Base-by-base conservation (phyloP, 129 eudicot genomes). In the Arctium lappa region DNA sequence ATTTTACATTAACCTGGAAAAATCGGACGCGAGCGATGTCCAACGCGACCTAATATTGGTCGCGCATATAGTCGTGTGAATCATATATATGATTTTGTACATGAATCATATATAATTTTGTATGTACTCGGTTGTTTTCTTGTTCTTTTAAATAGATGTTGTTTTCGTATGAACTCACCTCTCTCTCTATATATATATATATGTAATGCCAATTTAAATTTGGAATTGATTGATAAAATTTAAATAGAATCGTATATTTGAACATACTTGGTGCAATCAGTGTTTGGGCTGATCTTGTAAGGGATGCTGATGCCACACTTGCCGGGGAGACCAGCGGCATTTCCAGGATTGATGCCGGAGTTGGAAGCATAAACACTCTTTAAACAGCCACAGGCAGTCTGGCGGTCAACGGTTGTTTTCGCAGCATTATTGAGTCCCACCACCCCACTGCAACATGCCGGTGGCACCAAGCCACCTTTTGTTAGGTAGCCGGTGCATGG, bases 371-470 rank as follows among this genome's bases (percentile, higher is more conserved):
- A 5, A 8, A 27, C 36, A 36, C 13, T 13, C 79, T 90, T 88
- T n/a, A 90, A 44, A 80, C 93, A 90, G n/a, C 3, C 32, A 36
- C 93, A 90, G 0, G 85, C 83, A n/a, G 81, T 11, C 68, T 79
- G 71, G n/a, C 81, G 82, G 33, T 88, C 87, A 5, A 76, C 72
- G 22, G 89, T 34, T 37, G 89, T 73, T 22, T 9, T 22, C 9
- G 91, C 91, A 30, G 72, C 53, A 48, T 8, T 3, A 56, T 79
- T 79, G 2, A 90, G 86, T 9, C 48, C 44, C 27, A 0, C 86
- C 16, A 90, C 87, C 11, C 83, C 88, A n/a, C 0, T 2, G 66
- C 91, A 90, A 72, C 93, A 90, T 3, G 77, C 42, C 68, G 71
- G 71, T 6, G 29, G 29, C 71, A 30, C 31, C 0, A 0, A 6